Evolutionary conservation across 768 basidiomycete genomes (phyloP).

Genomic region (Boletus rufocinnamomeus): DNA sequence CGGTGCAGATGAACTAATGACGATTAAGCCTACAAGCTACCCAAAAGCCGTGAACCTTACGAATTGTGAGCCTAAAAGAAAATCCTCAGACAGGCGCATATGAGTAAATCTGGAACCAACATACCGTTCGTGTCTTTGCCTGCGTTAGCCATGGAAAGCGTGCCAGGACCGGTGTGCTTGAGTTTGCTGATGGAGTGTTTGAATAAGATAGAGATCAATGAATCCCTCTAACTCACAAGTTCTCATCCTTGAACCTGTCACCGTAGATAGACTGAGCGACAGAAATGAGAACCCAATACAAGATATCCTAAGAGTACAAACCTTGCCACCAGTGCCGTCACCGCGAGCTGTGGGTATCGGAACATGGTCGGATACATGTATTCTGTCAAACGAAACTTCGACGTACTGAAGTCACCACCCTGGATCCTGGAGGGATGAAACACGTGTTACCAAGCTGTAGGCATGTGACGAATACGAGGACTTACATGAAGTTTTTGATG

Average conservation of each 20-base stretch:
- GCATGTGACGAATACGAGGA: background rate
- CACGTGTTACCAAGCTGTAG: background rate
- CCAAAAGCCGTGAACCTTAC: slow-evolving; percentile 44
- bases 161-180: slow-evolving; percentile 85
- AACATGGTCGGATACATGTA: slow-evolving; percentile 18
- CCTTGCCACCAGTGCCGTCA: slow-evolving; percentile 92
- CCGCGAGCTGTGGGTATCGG: slow-evolving; percentile 58
- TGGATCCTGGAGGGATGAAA: slow-evolving; percentile 69
- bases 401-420: slow-evolving; percentile 96
- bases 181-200: slow-evolving; percentile 68
- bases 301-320: slow-evolving; percentile 28
- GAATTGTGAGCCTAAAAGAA: slow-evolving; percentile 75
- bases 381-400: slow-evolving; percentile 10
- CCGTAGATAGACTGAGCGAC: slow-evolving; percentile 80
- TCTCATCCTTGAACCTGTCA: slow-evolving; percentile 90
- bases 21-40: slow-evolving; percentile 1
- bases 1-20: slow-evolving; percentile 87
- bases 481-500: slow-evolving; percentile 90
- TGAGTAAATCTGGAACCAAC: slow-evolving; percentile 6
- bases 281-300: slow-evolving; percentile 5
- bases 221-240: slow-evolving; percentile 64
- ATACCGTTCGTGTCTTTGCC: slow-evolving; percentile 90
- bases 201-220: background rate
- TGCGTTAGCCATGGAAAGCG: slow-evolving; percentile 93
- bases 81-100: slow-evolving; percentile 4